phyloP scores from a whole-genome alignment of 2,329 filamentous ascomycete genomes.

The Stagonosporopsis chrysanthemi region DNA sequence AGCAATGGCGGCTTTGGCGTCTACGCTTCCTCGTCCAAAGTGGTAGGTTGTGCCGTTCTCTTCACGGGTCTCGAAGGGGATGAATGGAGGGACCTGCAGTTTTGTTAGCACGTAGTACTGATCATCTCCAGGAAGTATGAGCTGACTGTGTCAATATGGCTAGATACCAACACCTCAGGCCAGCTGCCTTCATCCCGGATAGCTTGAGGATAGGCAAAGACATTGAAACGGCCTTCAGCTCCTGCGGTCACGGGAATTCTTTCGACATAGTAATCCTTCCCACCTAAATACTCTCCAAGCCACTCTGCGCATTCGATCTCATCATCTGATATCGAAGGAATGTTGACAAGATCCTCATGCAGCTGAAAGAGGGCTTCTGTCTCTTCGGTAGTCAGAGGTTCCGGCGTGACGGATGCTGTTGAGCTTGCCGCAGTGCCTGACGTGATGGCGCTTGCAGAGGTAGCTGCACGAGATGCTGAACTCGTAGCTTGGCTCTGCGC shows the following conservation, averaged over 20 bases:
- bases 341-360: slow-evolving; percentile 36
- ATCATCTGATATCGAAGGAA: slow-evolving; percentile 55
- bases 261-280: slow-evolving; percentile 60
- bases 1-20: slow-evolving; percentile 64
- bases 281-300: slow-evolving; percentile 64
- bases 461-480: not conserved
- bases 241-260: slow-evolving; percentile 45
- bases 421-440: not conserved
- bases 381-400: slow-evolving; percentile 24
- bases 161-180: slow-evolving; percentile 71
- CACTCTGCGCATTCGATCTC: slow-evolving; percentile 73
- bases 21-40: slow-evolving; percentile 75
- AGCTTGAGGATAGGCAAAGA: slow-evolving; percentile 68
- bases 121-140: not conserved
- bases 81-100: slow-evolving; percentile 62
- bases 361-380: slow-evolving; percentile 34
- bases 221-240: slow-evolving; percentile 68
- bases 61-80: slow-evolving; percentile 65
- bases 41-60: slow-evolving; percentile 59
- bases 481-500: slow-evolving; percentile 1
- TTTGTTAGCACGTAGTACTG: not conserved
- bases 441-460: not conserved
- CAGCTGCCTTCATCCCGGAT: slow-evolving; percentile 47
- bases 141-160: slow-evolving; percentile 75
- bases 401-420: slow-evolving; percentile 1